A percentile compares a stretch with the other conserved stretches of the same genome.
phyloP scores from a whole-genome alignment of 768 basidiomycete genomes.

The Phallus indusiatus region DNA sequence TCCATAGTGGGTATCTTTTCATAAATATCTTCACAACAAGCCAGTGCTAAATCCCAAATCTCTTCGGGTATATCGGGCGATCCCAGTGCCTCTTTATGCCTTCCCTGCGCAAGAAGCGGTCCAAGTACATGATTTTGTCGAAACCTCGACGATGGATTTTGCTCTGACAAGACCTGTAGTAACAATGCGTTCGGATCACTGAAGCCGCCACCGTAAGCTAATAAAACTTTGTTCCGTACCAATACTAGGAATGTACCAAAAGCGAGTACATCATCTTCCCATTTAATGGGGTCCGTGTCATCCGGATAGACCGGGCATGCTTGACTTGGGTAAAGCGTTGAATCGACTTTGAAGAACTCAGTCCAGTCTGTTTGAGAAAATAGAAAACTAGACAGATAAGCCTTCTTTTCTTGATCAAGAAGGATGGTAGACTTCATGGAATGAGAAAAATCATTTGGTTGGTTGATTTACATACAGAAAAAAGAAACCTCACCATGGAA shows the following conservation, averaged over 20 bases:
- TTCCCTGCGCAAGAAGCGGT: not conserved
- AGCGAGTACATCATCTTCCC: slow-evolving; percentile 3
- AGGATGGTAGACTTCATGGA: not conserved
- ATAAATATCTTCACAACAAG: slow-evolving; percentile 33
- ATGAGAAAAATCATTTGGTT: not conserved
- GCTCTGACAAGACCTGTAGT: not conserved
- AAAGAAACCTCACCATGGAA: not conserved
- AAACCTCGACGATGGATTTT: not conserved
- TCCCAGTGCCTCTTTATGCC: not conserved
- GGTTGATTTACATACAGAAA: not conserved
- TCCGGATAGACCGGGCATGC: not conserved
- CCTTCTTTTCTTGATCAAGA: not conserved
- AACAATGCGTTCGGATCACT: not conserved
- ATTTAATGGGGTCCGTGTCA: not conserved
- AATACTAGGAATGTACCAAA: not conserved
- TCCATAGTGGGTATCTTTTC: slow-evolving; percentile 32
- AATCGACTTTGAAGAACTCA: not conserved
- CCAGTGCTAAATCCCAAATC: slow-evolving; percentile 34
- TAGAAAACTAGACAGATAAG: slow-evolving; percentile 7
- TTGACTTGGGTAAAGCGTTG: not conserved
- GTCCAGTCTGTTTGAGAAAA: not conserved
- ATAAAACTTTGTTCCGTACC: not conserved
- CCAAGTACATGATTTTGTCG: not conserved
- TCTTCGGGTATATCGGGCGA: slow-evolving; percentile 21
- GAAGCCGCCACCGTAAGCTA: not conserved